These are phyloP conservation scores for Hericium erinaceus DNA, from an alignment of 768 basidiomycete species.

Conservation along the genomic window DNA sequence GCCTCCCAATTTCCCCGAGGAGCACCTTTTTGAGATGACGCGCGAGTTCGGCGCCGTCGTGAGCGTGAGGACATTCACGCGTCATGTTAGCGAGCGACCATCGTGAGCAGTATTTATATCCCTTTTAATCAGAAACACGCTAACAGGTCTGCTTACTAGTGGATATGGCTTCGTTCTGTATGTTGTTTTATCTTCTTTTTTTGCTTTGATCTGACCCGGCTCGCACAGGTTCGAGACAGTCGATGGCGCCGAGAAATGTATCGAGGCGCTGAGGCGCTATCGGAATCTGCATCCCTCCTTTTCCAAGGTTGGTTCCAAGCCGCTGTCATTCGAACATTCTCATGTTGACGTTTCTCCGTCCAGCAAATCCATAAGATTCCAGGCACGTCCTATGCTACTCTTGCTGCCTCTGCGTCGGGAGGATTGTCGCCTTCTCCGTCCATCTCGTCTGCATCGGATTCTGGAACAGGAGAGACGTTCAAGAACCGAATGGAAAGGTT, in stretches of 20 bases:
- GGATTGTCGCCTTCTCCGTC: constrained; percentile 4
- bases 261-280: constrained; percentile 57
- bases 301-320: constrained; percentile 50
- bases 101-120: constrained; percentile 30
- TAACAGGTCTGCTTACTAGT: constrained; percentile 25
- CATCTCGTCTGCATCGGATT: constrained; percentile 3
- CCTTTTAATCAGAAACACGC: neutral
- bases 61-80: constrained; percentile 78
- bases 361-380: constrained; percentile 77
- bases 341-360: neutral
- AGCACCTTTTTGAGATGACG: constrained; percentile 64
- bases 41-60: constrained; percentile 63
- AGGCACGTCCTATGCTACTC: constrained; percentile 50
- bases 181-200: constrained; percentile 20
- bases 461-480: constrained; percentile 34
- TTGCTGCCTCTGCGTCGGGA: constrained; percentile 7
- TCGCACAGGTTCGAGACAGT: constrained; percentile 52
- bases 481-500: constrained; percentile 75
- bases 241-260: constrained; percentile 67
- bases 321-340: constrained; percentile 1
- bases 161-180: constrained; percentile 77
- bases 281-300: constrained; percentile 80
- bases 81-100: constrained; percentile 67
- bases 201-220: neutral
- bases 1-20: constrained; percentile 75